phyloP scores from a whole-genome alignment of 2,329 filamentous ascomycete genomes.

The Diaporthe sp. region DNA sequence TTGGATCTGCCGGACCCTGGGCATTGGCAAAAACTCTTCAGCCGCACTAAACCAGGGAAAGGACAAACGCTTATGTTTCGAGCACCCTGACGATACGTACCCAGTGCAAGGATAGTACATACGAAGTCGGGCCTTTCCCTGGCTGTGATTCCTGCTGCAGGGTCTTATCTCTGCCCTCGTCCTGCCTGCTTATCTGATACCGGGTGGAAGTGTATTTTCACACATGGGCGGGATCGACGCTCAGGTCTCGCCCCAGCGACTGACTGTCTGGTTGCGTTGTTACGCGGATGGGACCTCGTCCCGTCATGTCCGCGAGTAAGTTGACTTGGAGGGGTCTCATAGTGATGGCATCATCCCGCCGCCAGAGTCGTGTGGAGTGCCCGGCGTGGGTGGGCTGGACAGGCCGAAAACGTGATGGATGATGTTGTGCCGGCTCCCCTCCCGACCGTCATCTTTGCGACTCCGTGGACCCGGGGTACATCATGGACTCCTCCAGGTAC shows the following conservation, averaged over 20 bases:
- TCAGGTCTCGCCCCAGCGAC: background rate
- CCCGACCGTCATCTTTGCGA: slow-evolving; percentile 6
- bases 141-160: slow-evolving; percentile 25
- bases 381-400: background rate
- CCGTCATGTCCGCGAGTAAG: slow-evolving; percentile 32
- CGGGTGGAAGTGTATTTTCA: slow-evolving; percentile 20
- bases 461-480: background rate
- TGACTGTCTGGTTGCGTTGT: background rate
- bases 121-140: slow-evolving; percentile 35
- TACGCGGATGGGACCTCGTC: slow-evolving; percentile 29
- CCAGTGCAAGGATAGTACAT: background rate
- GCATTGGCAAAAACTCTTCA: slow-evolving; percentile 32
- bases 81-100: slow-evolving; percentile 2
- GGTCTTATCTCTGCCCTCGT: slow-evolving; percentile 5
- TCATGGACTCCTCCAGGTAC: slow-evolving; percentile 19
- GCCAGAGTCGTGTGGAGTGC: slow-evolving; percentile 13
- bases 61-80: slow-evolving; percentile 8
- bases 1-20: slow-evolving; percentile 25
- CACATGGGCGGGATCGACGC: slow-evolving; percentile 10
- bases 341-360: slow-evolving; percentile 39
- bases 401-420: slow-evolving; percentile 23
- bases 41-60: slow-evolving; percentile 41
- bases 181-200: slow-evolving; percentile 28
- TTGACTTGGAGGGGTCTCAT: background rate
- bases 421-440: background rate